Evolutionary conservation across 345 rosid genomes (phyloP).

Genomic region (Brassica incana): DNA sequence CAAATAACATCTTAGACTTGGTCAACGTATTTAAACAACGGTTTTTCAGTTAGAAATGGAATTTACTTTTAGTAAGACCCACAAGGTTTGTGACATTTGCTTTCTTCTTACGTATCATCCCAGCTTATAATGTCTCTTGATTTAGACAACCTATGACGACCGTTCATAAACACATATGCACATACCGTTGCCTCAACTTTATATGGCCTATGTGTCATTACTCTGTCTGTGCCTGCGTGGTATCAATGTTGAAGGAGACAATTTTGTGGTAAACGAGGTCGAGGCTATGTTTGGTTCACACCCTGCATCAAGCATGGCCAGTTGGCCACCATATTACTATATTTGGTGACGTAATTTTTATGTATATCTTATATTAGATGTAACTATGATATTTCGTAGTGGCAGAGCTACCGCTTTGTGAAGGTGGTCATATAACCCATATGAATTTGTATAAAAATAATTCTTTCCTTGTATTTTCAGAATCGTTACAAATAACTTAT

Average conservation of each 20-base stretch:
- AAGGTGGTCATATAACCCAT: too few relatives aligned
- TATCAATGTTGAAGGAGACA: slow-evolving; percentile 36
- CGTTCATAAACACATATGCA: neutral
- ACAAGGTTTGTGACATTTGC: slow-evolving; percentile 28
- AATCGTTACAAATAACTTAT: too few relatives aligned
- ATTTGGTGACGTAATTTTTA: neutral
- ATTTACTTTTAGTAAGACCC: neutral
- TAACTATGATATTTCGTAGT: too few relatives aligned
- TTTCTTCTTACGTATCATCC: slow-evolving; percentile 22
- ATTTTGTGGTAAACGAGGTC: slow-evolving; percentile 31
- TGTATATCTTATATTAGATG: too few relatives aligned
- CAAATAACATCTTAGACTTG: slow-evolving; percentile 37
- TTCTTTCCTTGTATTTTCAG: too few relatives aligned
- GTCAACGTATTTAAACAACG: slow-evolving; percentile 21
- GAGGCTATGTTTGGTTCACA: slow-evolving; percentile 30
- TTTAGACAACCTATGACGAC: slow-evolving; percentile 30
- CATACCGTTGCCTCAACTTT: neutral
- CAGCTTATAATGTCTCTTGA: slow-evolving; percentile 19
- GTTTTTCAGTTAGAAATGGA: slow-evolving; percentile 18
- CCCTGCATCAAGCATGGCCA: slow-evolving; percentile 19
- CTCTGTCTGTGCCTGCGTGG: neutral
- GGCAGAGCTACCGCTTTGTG: too few relatives aligned
- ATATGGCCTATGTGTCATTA: neutral
- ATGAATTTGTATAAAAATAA: too few relatives aligned
- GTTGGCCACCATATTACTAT: slow-evolving; percentile 23